A percentile compares a stretch with the other conserved stretches of the same genome.
phyloP scores from a whole-genome alignment of 1,139 yeast genomes.

The Geotrichum restrictum region DNA sequence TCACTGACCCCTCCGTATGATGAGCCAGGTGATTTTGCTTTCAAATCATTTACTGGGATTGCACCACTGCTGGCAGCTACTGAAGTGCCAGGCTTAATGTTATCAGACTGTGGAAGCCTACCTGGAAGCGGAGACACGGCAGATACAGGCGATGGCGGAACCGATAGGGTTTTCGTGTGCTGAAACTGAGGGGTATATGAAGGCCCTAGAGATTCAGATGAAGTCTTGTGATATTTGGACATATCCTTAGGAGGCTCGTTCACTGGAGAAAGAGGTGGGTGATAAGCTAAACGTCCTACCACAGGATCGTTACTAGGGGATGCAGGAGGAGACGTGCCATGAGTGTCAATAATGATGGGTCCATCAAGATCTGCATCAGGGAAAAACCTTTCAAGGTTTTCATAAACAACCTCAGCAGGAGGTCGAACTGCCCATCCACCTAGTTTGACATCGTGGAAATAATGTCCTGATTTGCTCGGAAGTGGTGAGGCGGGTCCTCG shows the following conservation, averaged over 20 bases:
- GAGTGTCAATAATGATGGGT: conserved; percentile 73
- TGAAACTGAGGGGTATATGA: not conserved
- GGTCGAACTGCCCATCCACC: conserved; percentile 67
- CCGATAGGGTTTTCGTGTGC: conserved; percentile 3
- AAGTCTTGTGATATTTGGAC: not conserved
- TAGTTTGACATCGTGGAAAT: conserved; percentile 12
- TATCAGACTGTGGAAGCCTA: not conserved
- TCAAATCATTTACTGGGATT: not conserved
- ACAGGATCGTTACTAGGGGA: conserved; percentile 43
- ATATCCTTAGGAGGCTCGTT: conserved; percentile 25
- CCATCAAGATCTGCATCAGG: conserved; percentile 90
- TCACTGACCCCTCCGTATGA: conserved; percentile 4
- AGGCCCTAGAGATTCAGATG: conserved; percentile 1
- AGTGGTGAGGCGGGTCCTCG: not conserved
- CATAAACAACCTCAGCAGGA: conserved; percentile 88
- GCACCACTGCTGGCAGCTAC: not conserved
- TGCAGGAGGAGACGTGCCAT: conserved; percentile 50
- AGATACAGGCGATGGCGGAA: conserved; percentile 6
- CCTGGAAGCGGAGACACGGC: not conserved
- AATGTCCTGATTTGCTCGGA: conserved; percentile 3
- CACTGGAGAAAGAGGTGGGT: conserved; percentile 30
- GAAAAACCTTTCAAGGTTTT: conserved; percentile 85
- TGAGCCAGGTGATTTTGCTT: not conserved
- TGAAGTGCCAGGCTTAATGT: not conserved
- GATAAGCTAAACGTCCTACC: conserved; percentile 12